Evolutionary conservation across 768 basidiomycete genomes (phyloP).

Genomic region (Agrocybe pediades): DNA sequence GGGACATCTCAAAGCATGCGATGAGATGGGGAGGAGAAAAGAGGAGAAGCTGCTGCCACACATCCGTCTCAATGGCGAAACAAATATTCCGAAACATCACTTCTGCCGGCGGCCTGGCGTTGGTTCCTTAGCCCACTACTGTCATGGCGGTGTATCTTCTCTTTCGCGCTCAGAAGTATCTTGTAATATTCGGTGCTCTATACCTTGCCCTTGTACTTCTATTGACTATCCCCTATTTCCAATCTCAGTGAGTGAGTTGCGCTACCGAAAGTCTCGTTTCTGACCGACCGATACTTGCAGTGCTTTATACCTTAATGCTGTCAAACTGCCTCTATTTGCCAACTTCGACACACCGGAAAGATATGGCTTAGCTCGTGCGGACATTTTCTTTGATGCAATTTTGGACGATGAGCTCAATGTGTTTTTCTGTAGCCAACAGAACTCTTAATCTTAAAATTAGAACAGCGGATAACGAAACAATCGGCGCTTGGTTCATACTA

Average conservation of each 20-base stretch:
- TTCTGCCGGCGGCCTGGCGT: background rate
- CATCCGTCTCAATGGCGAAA: background rate
- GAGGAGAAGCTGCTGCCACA: background rate
- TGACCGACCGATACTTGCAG: slow-evolving; percentile 21
- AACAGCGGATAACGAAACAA: slow-evolving; percentile 74
- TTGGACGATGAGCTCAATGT: background rate
- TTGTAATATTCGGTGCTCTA: slow-evolving; percentile 46
- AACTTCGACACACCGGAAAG: slow-evolving; percentile 70
- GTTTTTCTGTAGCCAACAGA: slow-evolving; percentile 60
- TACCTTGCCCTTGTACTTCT: slow-evolving; percentile 57
- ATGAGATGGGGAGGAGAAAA: background rate
- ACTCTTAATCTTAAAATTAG: slow-evolving; percentile 69
- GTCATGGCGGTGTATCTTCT: slow-evolving; percentile 16
- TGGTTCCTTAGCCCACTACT: background rate
- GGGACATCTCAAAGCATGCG: background rate
- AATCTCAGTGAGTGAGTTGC: slow-evolving; percentile 59
- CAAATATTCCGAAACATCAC: background rate
- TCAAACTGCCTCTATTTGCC: slow-evolving; percentile 64
- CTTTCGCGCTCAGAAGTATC: slow-evolving; percentile 26
- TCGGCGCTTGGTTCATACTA: slow-evolving; percentile 88
- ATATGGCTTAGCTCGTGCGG: slow-evolving; percentile 80
- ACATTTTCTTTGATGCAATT: slow-evolving; percentile 6
- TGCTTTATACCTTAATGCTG: slow-evolving; percentile 60
- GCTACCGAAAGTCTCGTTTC: background rate
- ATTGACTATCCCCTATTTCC: slow-evolving; percentile 63